Evolutionary conservation across 352 stramenopile species (phyloP).

Genomic region (Pythium phragmiticola): DNA sequence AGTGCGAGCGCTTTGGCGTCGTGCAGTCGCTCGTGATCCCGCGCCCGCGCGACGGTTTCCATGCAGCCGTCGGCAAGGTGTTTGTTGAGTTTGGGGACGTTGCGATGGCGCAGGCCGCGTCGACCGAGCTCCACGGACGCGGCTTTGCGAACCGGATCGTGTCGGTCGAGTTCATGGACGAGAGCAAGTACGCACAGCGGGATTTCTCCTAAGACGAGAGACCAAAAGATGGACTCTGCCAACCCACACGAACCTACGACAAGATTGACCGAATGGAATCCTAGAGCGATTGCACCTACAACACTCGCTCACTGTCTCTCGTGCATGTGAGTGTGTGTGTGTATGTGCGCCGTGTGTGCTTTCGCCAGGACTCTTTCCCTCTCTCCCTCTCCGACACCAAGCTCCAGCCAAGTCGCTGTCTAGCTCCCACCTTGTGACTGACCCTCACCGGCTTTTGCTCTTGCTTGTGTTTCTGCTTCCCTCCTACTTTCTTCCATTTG

Average conservation of each 20-base stretch:
- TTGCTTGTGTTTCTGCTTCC: not conserved
- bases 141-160: conserved; percentile 94
- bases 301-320: not conserved
- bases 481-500: conserved; percentile 3
- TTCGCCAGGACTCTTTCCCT: not conserved
- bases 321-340: not conserved
- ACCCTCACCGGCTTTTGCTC: not conserved
- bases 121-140: conserved; percentile 88
- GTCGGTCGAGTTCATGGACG: conserved; percentile 84
- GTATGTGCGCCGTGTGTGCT: not conserved
- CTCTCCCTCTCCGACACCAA: not conserved
- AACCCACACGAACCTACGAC: conserved; percentile 2
- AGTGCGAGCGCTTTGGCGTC: conserved; percentile 89
- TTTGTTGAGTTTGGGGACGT: conserved; percentile 93
- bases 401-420: not conserved
- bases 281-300: conserved; percentile 1
- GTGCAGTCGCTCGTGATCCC: conserved; percentile 83
- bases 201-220: conserved; percentile 50
- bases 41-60: conserved; percentile 60
- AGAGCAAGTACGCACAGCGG: conserved; percentile 82
- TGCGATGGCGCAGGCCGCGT: conserved; percentile 72
- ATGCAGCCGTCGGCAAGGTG: conserved; percentile 66
- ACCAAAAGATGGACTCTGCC: not conserved
- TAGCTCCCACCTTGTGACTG: not conserved
- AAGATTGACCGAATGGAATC: conserved; percentile 7